phyloP scores from a whole-genome alignment of 148 eudicot species.

The Vaccinium vitisidaea region DNA sequence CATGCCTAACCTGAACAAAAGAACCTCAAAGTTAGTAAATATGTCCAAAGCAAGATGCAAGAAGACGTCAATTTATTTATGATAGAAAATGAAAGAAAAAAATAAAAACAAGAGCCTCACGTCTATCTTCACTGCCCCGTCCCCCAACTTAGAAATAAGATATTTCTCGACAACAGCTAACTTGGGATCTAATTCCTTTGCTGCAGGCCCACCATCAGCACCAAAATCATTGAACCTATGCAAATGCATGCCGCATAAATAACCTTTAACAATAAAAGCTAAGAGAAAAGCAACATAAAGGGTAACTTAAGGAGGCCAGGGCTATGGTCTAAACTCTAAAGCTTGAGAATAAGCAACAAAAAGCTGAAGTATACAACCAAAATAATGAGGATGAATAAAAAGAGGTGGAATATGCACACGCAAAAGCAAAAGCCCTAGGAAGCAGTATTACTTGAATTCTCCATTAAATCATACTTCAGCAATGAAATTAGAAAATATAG shows the following conservation, averaged over 20 bases:
- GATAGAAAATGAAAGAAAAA: too few relatives aligned
- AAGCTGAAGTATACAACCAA: not conserved
- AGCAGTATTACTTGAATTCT: not conserved
- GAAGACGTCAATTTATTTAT: too few relatives aligned
- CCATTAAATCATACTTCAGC: not conserved
- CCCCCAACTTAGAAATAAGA: conserved; percentile 42
- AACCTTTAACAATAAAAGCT: not conserved
- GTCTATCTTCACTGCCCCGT: conserved; percentile 40
- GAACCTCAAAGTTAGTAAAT: not conserved
- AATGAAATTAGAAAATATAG: not conserved
- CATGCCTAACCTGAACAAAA: conserved; percentile 49
- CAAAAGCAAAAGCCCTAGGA: not conserved
- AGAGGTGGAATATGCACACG: too few relatives aligned
- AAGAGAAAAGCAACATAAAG: not conserved
- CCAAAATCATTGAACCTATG: conserved; percentile 80
- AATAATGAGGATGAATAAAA: not conserved
- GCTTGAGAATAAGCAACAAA: not conserved
- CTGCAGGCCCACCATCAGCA: conserved; percentile 75
- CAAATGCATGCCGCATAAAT: not conserved
- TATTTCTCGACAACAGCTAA: conserved; percentile 32
- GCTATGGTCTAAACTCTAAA: not conserved
- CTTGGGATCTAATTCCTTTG: conserved; percentile 57
- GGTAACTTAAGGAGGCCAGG: not conserved
- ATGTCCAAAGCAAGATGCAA: not conserved
- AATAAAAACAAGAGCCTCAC: conserved; percentile 30